Conservation (phyloP, 2,329 filamentous ascomycete genomes). For the Scleromitrula shiraiana region DNA sequence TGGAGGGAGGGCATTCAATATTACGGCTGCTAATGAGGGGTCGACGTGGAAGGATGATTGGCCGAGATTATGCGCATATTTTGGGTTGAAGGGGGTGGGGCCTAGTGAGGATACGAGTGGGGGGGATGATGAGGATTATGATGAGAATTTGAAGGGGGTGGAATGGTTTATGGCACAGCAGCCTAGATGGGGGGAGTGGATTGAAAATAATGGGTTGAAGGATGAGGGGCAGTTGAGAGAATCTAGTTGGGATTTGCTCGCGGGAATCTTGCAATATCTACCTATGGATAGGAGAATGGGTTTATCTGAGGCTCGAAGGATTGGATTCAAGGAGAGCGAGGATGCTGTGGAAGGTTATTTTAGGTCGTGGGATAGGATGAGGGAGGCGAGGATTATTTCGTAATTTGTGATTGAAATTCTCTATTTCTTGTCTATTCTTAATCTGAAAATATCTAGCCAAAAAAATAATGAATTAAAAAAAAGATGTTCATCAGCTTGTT, state of each 20-base stretch:
- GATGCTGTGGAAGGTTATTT: slow-evolving; percentile 32
- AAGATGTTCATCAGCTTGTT: too few species aligned
- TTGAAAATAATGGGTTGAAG: slow-evolving; percentile 29
- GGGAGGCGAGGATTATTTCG: slow-evolving; percentile 35
- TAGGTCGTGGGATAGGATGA: slow-evolving; percentile 37
- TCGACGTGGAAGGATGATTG: slow-evolving; percentile 37
- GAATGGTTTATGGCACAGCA: background rate
- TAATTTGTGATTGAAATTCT: background rate
- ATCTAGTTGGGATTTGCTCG: slow-evolving; percentile 34
- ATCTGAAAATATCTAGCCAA: too few species aligned
- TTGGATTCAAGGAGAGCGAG: background rate
- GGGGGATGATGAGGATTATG: too few species aligned
- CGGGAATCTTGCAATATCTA: slow-evolving; percentile 36
- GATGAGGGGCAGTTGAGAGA: slow-evolving; percentile 29
- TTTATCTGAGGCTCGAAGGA: slow-evolving; percentile 27
- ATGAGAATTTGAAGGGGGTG: background rate
- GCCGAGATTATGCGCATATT: slow-evolving; percentile 39
- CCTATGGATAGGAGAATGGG: slow-evolving; percentile 36
- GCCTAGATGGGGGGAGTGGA: slow-evolving; percentile 1
- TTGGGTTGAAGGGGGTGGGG: slow-evolving; percentile 36
- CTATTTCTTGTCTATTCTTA: too few species aligned
- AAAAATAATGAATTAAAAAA: too few species aligned
- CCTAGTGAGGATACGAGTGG: slow-evolving; percentile 29
- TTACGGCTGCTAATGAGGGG: slow-evolving; percentile 33
- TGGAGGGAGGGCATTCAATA: slow-evolving; percentile 33